These are phyloP conservation scores for Citeromyces nyonsensis DNA, from an alignment of 805 yeast species.

Conservation along the genomic window DNA sequence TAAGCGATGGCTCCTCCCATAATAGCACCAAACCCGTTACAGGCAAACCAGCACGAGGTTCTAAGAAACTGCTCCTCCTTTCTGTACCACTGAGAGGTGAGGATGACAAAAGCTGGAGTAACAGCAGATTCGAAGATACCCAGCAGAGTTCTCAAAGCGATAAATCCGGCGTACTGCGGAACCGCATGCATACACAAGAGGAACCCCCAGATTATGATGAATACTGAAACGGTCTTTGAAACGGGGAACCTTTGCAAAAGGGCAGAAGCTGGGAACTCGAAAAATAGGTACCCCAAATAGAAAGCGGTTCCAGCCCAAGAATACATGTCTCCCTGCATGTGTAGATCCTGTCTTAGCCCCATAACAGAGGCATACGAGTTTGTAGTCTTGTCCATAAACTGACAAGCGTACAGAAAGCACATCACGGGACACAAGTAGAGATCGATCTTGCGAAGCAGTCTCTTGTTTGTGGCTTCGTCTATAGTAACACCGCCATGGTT, in stretches of 20 bases:
- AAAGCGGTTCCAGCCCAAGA: constrained; percentile 14
- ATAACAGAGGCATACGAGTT: constrained; percentile 18
- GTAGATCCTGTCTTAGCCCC: constrained; percentile 18
- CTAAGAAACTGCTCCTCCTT: constrained; percentile 26
- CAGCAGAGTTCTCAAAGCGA: constrained; percentile 24
- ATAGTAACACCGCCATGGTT: constrained; percentile 14
- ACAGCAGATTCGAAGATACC: constrained; percentile 35
- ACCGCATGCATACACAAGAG: constrained; percentile 15
- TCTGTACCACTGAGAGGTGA: constrained; percentile 41
- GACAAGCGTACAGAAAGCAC: constrained; percentile 28
- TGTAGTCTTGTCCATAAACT: constrained; percentile 26
- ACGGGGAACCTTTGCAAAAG: constrained; percentile 16
- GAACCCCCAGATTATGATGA: constrained; percentile 16
- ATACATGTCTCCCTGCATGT: constrained; percentile 16
- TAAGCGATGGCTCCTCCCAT: constrained; percentile 35
- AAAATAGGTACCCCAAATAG: constrained; percentile 15
- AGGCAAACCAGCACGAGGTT: constrained; percentile 22
- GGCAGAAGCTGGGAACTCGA: constrained; percentile 19
- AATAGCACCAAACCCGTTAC: constrained; percentile 23
- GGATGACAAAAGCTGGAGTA: constrained; percentile 36
- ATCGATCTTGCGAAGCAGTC: constrained; percentile 25
- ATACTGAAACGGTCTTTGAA: constrained; percentile 13
- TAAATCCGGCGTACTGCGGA: constrained; percentile 23
- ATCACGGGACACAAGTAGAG: constrained; percentile 28
- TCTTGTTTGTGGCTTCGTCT: constrained; percentile 6